Base-by-base conservation (phyloP, 345 rosid genomes). In the Sonneratia caseolaris region DNA sequence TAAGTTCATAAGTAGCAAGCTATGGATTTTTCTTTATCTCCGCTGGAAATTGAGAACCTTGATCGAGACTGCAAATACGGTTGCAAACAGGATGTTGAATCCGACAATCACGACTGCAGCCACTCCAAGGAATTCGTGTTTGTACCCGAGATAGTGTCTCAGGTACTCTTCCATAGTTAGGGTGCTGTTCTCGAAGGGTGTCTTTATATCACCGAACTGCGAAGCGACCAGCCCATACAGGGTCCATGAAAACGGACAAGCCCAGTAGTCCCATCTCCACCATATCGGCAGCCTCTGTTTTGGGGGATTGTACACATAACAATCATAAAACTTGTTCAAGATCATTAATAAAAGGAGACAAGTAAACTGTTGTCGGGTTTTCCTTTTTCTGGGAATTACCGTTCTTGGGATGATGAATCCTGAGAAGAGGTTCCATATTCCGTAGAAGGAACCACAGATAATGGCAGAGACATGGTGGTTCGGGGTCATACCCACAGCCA, bases 261-360 rank as follows among this genome's bases (percentile, higher is more conserved):
- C 77, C 79, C 80, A 82, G 70, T 79, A 84, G 77, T 82, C 82
- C 89, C 89, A 86, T 3, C 78, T 59, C 89, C 89, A 86, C 87
- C 87, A 86, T 64, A 72, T 74, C 11, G 86, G 89, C 51, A 86
- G 82, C 74, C 68, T 80, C 89, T 84, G 89, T 70, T 68, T 24
- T 37, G 9, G 12, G 8, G n/a, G 32, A 27, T 27, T 27, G 32
- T 27, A 27, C 32, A 27, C 32, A 27, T 27, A 27, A 27, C 32
- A 27, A 27, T 27, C 32, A 27, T 0, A 27, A 27, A 27, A 27
- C 32, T 5, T 36, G 5, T 68, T 24, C 18, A 11, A 35, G 43
- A 42, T 38, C 11, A 27, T 27, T 27, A 27, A 27, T 48, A 8
- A 47, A 9, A 47, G 9, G 13, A 10, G 16, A 27, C 32, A 27